Evolutionary conservation across 192 early-diverging fungal species (phyloP).

Genomic region (Backusella macrospora): DNA sequence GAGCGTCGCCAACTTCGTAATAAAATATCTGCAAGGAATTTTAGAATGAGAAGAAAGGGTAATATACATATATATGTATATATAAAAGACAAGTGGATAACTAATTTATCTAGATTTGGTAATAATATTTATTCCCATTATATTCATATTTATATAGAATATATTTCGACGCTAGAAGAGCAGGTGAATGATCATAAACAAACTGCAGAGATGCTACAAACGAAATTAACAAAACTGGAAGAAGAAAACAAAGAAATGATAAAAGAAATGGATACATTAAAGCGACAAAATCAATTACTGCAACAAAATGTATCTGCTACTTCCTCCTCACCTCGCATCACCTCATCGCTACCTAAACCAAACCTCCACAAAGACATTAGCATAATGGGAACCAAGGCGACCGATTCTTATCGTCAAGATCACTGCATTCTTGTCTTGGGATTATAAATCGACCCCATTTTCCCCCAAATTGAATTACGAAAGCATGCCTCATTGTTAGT

Average conservation of each 20-base stretch:
- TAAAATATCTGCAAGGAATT: constrained; percentile 77
- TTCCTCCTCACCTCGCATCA: constrained; percentile 8
- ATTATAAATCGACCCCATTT: constrained; percentile 20
- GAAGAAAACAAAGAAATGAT: constrained; percentile 38
- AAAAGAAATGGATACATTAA: constrained; percentile 35
- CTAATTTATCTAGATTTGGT: constrained; percentile 12
- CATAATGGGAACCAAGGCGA: constrained; percentile 32
- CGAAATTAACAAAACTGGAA: constrained; percentile 29
- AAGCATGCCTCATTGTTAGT: background rate
- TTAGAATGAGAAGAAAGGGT: constrained; percentile 72
- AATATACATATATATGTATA: background rate
- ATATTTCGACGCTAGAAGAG: constrained; percentile 40
- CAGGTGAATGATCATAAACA: constrained; percentile 41
- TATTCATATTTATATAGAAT: constrained; percentile 24
- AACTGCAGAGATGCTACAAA: constrained; percentile 30
- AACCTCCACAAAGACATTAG: constrained; percentile 39
- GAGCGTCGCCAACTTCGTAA: constrained; percentile 74
- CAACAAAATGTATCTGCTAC: constrained; percentile 22
- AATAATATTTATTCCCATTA: background rate
- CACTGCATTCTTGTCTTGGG: constrained; percentile 30
- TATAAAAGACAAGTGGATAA: background rate
- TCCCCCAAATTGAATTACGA: background rate
- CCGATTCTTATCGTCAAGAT: constrained; percentile 33
- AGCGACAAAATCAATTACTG: constrained; percentile 37
- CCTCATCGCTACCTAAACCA: constrained; percentile 20